These are phyloP conservation scores for Cutaneotrichosporon cyanovorans DNA, from an alignment of 1,284 basidiomycete species.

Conservation along the genomic window DNA sequence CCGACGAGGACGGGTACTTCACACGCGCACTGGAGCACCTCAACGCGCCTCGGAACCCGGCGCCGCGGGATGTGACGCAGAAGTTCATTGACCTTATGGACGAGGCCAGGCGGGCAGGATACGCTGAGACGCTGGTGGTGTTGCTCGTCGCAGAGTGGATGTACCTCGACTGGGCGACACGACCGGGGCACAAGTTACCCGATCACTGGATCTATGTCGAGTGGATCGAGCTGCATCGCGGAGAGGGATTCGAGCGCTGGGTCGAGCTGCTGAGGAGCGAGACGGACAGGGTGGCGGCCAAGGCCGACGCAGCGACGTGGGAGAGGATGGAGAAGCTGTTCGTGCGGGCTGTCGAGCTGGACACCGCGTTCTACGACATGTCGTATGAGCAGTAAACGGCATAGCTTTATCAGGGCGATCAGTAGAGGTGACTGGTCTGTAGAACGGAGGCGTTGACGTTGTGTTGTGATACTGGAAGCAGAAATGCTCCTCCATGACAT, in stretches of 20 bases:
- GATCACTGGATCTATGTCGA: constrained; percentile 11
- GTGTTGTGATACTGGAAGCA: too few relatives aligned
- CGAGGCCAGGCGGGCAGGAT: constrained; percentile 2
- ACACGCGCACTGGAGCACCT: constrained; percentile 11
- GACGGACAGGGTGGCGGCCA: constrained; percentile 8
- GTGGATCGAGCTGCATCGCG: constrained; percentile 22
- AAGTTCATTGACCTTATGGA: constrained; percentile 11
- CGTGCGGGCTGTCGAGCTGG: constrained; percentile 8
- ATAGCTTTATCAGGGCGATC: too few relatives aligned
- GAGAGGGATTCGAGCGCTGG: constrained; percentile 10
- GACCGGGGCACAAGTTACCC: neutral
- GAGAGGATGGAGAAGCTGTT: constrained; percentile 7
- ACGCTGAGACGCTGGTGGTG: constrained; percentile 8
- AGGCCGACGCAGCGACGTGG: neutral
- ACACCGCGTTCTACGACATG: constrained; percentile 13
- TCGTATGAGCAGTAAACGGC: constrained; percentile 5
- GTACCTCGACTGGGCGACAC: constrained; percentile 18
- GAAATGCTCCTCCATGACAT: too few relatives aligned
- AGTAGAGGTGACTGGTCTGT: too few relatives aligned
- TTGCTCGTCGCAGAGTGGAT: constrained; percentile 21
- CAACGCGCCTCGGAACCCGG: neutral
- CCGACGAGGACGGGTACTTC: constrained; percentile 18
- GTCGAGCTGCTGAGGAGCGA: constrained; percentile 10
- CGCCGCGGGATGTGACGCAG: neutral
- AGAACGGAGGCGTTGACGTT: too few relatives aligned